Evolutionary conservation across 768 basidiomycete species (phyloP), one percentile per base, ranked within the genome.

Genomic region (Lactarius psammicola): DNA sequence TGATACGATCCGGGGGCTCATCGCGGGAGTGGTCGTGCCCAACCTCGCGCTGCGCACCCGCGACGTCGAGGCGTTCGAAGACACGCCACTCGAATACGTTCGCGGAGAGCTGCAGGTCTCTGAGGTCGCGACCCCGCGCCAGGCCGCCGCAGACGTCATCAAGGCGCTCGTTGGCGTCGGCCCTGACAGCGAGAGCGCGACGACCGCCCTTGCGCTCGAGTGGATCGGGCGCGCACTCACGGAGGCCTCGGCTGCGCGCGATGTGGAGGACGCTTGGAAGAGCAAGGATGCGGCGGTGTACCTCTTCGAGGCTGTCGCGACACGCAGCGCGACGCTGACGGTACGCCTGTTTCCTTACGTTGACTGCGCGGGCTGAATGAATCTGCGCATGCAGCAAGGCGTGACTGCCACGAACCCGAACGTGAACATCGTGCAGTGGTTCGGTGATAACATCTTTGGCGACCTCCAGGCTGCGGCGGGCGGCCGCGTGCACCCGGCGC

Each of bases 61-160:
- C 70, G 95, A 98, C 63, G 83, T 92, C 58, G 97, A 99, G 72
- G 88, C 94, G 75, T 98, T 99, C 72, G 95, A 97, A 76, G 97
- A 98, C 67, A 95, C 97, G 70, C 95, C 97, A 0, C 84, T 96
- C 44, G 96, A 98, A 74, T 98, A 90, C 74, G 92, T 98, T 70
- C 75, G 74, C 18, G 64, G 78, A 64, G 69, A 70, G 28, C 42
- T 69, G 72, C 68, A 84, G 66, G 65, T 84, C 31, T 78, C 84
- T 62, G 95, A 95, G 71, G 83, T 85, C 33, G 86, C 90, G 51
- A 98, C 95, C 0, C 85, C 95, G 34, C 81, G 96, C 46, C 94
- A 97, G 71, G 91, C 96, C 2, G 96, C 95, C 0, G 94, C 91
- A 0, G 96, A 99, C 71, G 92, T 98, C n/a, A 84, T 97, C 3